Conservation (phyloP, 192 early-diverging fungal species). For the Umbelopsis sp. region DNA sequence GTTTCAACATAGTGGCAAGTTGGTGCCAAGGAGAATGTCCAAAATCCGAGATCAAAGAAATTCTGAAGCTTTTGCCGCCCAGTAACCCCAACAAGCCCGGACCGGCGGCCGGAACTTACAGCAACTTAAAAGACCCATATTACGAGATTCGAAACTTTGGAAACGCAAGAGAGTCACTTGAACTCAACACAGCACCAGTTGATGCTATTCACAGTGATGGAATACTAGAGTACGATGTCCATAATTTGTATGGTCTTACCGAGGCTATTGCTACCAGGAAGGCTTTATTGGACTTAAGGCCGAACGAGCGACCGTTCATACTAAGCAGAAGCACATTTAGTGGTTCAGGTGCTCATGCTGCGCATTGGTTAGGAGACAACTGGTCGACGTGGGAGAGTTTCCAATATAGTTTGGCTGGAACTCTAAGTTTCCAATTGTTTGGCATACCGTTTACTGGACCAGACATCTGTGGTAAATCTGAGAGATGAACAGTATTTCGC, state of each 20-base stretch:
- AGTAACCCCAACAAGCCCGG: constrained; percentile 1
- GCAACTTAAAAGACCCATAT: neutral
- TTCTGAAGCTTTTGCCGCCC: neutral
- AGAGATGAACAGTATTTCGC: no score
- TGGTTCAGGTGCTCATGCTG: constrained; percentile 52
- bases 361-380: constrained; percentile 60
- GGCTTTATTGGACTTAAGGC: constrained; percentile 11
- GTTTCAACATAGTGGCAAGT: constrained; percentile 1
- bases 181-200: constrained; percentile 45
- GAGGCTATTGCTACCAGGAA: constrained; percentile 27
- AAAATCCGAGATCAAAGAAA: neutral
- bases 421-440: constrained; percentile 70
- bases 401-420: constrained; percentile 57
- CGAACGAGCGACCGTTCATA: constrained; percentile 52
- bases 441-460: constrained; percentile 73
- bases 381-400: constrained; percentile 59
- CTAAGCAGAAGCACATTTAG: constrained; percentile 66
- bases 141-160: constrained; percentile 2
- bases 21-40: constrained; percentile 16
- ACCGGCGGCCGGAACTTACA: constrained; percentile 8
- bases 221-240: constrained; percentile 34
- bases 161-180: constrained; percentile 1
- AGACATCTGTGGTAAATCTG: constrained; percentile 63
- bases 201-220: constrained; percentile 37
- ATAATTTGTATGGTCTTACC: constrained; percentile 39